These are phyloP conservation scores for Acmispon strigosus DNA, from an alignment of 306 rosid species.

Conservation along the genomic window DNA sequence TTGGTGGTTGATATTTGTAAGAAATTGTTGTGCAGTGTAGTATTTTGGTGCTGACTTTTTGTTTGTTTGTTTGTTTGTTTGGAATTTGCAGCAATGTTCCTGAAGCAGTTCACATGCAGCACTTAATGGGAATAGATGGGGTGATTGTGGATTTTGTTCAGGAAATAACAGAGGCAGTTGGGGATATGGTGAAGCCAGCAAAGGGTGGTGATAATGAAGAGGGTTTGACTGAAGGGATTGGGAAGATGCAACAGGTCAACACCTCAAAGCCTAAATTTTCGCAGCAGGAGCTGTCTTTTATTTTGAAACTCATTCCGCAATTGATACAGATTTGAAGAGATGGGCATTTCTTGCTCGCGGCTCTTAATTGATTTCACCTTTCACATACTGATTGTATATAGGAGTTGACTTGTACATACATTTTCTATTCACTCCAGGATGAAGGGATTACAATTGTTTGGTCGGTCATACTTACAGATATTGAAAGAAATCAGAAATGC, in stretches of 20 bases:
- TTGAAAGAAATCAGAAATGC: too few species aligned
- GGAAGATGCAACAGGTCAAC: constrained; percentile 23
- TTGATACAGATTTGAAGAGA: constrained; percentile 39
- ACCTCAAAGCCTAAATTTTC: constrained; percentile 67
- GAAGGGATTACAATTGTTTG: too few species aligned
- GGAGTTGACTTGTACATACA: not conserved
- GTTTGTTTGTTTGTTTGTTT: not conserved
- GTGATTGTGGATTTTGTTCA: constrained; percentile 79
- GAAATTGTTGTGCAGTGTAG: not conserved
- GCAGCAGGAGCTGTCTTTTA: constrained; percentile 66
- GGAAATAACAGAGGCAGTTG: constrained; percentile 70
- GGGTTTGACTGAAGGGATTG: constrained; percentile 31
- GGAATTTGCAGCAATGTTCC: constrained; percentile 62
- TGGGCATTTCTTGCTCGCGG: too few species aligned
- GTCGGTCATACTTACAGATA: too few species aligned
- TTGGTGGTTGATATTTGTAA: not conserved
- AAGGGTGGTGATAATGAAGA: constrained; percentile 34
- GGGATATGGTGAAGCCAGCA: constrained; percentile 44
- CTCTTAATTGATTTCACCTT: not conserved
- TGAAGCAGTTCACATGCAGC: constrained; percentile 86
- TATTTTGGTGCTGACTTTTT: not conserved
- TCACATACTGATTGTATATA: not conserved
- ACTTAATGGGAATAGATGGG: constrained; percentile 88
- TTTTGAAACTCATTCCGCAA: constrained; percentile 74
- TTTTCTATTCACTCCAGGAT: not conserved